Base-by-base conservation (phyloP, 2,329 filamentous ascomycete genomes). In the Metarhizium rileyi region DNA sequence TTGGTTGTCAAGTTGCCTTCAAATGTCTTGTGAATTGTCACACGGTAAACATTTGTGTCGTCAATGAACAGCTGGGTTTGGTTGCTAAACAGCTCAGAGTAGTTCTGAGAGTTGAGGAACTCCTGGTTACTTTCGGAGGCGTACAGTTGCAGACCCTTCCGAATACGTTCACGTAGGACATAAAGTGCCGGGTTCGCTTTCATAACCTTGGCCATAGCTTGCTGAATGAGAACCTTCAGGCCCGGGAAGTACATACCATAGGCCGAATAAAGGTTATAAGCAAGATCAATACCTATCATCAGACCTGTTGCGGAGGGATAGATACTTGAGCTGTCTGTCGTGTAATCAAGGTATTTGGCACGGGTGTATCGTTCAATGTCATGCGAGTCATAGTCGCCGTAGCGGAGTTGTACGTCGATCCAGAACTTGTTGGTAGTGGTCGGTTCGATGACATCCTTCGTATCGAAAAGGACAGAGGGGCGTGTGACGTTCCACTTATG, bases 171-270 rank as follows among this genome's bases (percentile, higher is more conserved):
- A 52, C 93, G 87, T 52, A 98, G 73, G 47, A 98, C 93, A 65
- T 97, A 98, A 28, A 98, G 72, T 3, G 93, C 93, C 16, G 93
- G 93, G 63, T 98, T 98, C 35, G 93, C 91, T 72, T 98, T 98
- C 93, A 98, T 98, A 65, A 98, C 83, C 82, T 98, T 98, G 45
- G 90, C 90, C 94, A 98, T 98, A 5, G 94, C 93, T 67, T 97
- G 91, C 68, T 98, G 94, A 25, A 98, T 76, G 23, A 98, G 79
- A 44, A 90, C 86, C 76, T 98, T 98, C 53, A 98, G 72, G 63
- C 93, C 93, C 44, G 93, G 93, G 82, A 98, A 98, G 73, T 96
- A 98, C 71, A 96, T 91, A 47, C 93, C 93, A 60, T 95, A 98
- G 0, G 93, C 93, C 7, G 93, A 97, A 73, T 97, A 97, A 38